Percentiles rank a stretch among this genome's conserved stretches.
Conservation (phyloP, 305 asterid genomes). For the Fraxinus latifolia region DNA sequence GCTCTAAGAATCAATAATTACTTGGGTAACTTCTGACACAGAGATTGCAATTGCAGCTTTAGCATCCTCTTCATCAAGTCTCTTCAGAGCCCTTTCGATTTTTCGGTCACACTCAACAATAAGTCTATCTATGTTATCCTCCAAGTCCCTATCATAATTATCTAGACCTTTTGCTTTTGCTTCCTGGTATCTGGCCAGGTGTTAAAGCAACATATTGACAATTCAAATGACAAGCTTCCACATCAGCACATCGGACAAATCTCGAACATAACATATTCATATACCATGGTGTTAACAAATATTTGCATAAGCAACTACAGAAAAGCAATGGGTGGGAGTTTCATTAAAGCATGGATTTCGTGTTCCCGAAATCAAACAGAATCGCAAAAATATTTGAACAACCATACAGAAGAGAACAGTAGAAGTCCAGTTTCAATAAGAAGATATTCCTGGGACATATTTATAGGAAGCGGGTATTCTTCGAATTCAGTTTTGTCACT, state of each 20-base stretch:
- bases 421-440: background rate
- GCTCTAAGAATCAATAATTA: background rate
- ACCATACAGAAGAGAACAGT: background rate
- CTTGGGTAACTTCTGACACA: conserved; percentile 83
- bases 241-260: background rate
- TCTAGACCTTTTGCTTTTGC: conserved; percentile 70
- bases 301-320: background rate
- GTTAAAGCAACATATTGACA: conserved; percentile 38
- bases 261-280: background rate
- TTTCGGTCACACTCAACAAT: conserved; percentile 88
- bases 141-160: conserved; percentile 84
- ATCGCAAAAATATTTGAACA: background rate
- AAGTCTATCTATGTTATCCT: conserved; percentile 85
- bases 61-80: conserved; percentile 94
- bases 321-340: background rate
- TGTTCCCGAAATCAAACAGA: background rate
- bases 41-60: conserved; percentile 94
- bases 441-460: background rate
- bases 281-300: background rate
- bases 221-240: background rate
- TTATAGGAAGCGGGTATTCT: background rate
- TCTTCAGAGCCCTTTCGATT: conserved; percentile 75
- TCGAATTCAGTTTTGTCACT: background rate
- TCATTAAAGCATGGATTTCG: background rate
- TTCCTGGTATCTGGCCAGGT: conserved; percentile 62